Evolutionary conservation across 371 early-diverging fungal genomes (phyloP), one percentile per base, ranked within the genome.

Genomic region (Mortierella sp.): DNA sequence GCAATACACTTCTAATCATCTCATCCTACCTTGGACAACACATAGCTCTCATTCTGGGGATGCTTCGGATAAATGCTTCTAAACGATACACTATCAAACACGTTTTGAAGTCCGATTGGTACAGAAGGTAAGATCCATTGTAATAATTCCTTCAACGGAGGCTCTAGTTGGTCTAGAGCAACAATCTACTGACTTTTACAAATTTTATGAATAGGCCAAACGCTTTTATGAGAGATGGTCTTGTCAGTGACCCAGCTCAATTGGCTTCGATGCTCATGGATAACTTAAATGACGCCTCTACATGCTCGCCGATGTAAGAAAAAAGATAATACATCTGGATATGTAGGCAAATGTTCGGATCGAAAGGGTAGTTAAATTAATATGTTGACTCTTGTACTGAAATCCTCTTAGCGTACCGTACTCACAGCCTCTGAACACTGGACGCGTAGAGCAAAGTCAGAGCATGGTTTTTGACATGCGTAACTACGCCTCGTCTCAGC

Each of bases 251-350:
- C 43, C 89, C 90, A 1, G 83, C 70, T 8, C 76, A 71, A 28
- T 66, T 90, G 26, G 90, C 90, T 13, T 83, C 81, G 37, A n/a
- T 79, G 58, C 75, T 89, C 66, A 83, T 84, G 77, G 74, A 82
- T 5, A 87, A 82, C 51, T 64, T 79, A 29, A 79, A 71, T 28
- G 68, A 83, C 40, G 28, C 73, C 15, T 35, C 61, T n/a, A 61
- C 53, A 3, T 55, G 66, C 54, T 79, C 80, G 8, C 80, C 80
- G 17, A 64, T 79, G 53, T 53, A 28, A 53, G 53, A 62, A 66
- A 74, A 54, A n/a, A n/a, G n/a, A n/a, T 19, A 17, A 45, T 45
- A 45, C 19, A 19, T 45, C 19, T 12, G 45, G 6, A 6, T 45
- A 37, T 6, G 45, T 19, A 45, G 12, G 17, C 12, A 45, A 45